A percentile compares a stretch with the other conserved stretches of the same genome.
phyloP scores from a whole-genome alignment of 345 rosid genomes.

The Adansonia digitata region DNA sequence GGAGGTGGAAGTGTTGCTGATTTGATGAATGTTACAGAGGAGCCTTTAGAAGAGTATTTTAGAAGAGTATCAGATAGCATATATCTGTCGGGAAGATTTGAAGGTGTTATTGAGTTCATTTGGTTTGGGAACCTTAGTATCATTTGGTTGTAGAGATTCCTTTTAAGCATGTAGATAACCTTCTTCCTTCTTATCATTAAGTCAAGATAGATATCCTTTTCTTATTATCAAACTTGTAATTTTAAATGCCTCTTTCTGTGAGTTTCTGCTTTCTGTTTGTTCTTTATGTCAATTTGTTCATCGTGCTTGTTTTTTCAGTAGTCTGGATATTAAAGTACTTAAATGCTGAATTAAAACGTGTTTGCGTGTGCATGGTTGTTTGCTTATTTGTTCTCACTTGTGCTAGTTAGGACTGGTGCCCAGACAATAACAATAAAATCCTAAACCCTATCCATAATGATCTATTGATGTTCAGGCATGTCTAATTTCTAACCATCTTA shows the following conservation, averaged over 20 bases:
- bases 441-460: neutral
- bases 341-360: neutral
- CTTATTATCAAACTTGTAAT: too few species aligned
- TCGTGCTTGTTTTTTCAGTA: neutral
- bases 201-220: too few species aligned
- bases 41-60: slow-evolving; percentile 29
- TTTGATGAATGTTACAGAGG: neutral
- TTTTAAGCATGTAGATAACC: slow-evolving; percentile 10
- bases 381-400: neutral
- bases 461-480: neutral
- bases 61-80: slow-evolving; percentile 53
- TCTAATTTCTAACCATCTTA: neutral
- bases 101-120: slow-evolving; percentile 39
- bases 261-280: too few species aligned
- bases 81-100: slow-evolving; percentile 45
- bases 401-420: neutral
- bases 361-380: neutral
- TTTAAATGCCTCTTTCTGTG: too few species aligned
- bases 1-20: slow-evolving; percentile 8
- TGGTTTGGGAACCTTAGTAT: slow-evolving; percentile 10
- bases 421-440: neutral
- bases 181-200: neutral
- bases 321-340: neutral
- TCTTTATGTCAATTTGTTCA: too few species aligned
- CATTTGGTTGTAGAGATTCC: neutral